Percentiles rank a stretch among this genome's conserved stretches.
These are phyloP conservation scores for Lepidium africanum DNA, from an alignment of 345 rosid genomes.

Conservation along the genomic window DNA sequence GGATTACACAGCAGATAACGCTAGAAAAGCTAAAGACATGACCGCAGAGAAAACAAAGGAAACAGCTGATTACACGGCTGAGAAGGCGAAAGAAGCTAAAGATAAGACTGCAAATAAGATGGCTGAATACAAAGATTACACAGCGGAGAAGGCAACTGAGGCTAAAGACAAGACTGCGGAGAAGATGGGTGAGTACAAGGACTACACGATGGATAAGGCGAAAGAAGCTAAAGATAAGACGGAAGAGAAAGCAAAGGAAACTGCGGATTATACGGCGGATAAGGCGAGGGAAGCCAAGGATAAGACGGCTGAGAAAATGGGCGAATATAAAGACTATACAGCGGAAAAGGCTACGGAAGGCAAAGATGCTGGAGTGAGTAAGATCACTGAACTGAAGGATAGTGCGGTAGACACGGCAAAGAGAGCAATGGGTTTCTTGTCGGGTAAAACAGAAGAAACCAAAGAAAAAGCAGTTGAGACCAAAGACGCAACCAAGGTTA, in stretches of 20 bases:
- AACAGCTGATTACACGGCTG: not conserved
- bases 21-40: constrained; percentile 14
- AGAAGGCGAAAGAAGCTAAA: constrained; percentile 19
- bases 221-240: constrained; percentile 6
- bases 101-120: constrained; percentile 3
- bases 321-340: constrained; percentile 12
- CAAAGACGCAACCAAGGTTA: constrained; percentile 37
- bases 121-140: constrained; percentile 18
- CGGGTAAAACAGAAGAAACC: constrained; percentile 50
- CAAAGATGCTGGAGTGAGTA: constrained; percentile 30
- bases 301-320: constrained; percentile 1
- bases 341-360: constrained; percentile 29
- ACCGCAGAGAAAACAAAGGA: not conserved
- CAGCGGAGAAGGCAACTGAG: constrained; percentile 26
- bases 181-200: not conserved
- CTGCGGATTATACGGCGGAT: constrained; percentile 8
- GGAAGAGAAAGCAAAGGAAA: constrained; percentile 8
- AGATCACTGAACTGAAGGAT: constrained; percentile 39
- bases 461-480: constrained; percentile 46
- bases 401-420: constrained; percentile 50
- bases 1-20: constrained; percentile 13
- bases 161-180: constrained; percentile 22
- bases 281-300: constrained; percentile 19
- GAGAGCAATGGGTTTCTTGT: constrained; percentile 45
- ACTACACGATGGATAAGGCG: constrained; percentile 8